A percentile compares a stretch with the other conserved stretches of the same genome.
Evolutionary conservation across 73 alveolate genomes (phyloP).

Genomic region (Blepharisma japonicum): DNA sequence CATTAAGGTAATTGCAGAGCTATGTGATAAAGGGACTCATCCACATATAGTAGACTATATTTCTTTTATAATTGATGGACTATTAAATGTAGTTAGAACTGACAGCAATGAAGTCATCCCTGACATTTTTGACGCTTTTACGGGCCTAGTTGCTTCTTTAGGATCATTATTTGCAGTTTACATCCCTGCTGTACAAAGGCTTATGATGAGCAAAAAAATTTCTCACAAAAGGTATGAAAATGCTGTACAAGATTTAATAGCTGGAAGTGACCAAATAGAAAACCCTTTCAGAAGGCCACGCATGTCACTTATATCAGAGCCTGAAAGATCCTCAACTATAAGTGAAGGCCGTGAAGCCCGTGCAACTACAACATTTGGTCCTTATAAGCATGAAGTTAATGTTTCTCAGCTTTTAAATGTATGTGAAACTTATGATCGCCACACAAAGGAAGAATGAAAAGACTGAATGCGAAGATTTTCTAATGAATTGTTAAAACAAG

Average conservation of each 20-base stretch:
- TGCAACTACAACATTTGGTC: background rate
- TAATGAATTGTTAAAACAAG: constrained; percentile 63
- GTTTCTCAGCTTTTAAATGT: constrained; percentile 14
- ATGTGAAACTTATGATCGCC: constrained; percentile 74
- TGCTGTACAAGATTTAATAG: constrained; percentile 25
- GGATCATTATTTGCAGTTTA: constrained; percentile 27
- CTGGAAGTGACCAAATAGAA: constrained; percentile 3
- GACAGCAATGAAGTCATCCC: constrained; percentile 28
- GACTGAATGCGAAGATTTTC: constrained; percentile 93
- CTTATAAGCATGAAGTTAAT: constrained; percentile 15
- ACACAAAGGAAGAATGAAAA: constrained; percentile 89
- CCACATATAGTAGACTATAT: constrained; percentile 27
- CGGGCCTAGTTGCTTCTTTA: background rate
- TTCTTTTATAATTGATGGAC: constrained; percentile 9
- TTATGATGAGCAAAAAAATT: constrained; percentile 6
- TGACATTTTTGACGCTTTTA: constrained; percentile 13
- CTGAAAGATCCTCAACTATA: constrained; percentile 3
- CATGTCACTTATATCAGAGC: background rate
- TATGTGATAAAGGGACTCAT: constrained; percentile 29
- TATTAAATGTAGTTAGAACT: constrained; percentile 40
- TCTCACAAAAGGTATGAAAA: background rate
- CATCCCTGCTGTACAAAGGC: constrained; percentile 15
- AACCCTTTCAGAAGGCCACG: constrained; percentile 1
- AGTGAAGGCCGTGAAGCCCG: background rate
- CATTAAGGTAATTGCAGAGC: constrained; percentile 34